A percentile compares a stretch with the other conserved stretches of the same genome.
Evolutionary conservation across 2,329 filamentous ascomycete species (phyloP).

Genomic region (Zymoseptoria tritici): DNA sequence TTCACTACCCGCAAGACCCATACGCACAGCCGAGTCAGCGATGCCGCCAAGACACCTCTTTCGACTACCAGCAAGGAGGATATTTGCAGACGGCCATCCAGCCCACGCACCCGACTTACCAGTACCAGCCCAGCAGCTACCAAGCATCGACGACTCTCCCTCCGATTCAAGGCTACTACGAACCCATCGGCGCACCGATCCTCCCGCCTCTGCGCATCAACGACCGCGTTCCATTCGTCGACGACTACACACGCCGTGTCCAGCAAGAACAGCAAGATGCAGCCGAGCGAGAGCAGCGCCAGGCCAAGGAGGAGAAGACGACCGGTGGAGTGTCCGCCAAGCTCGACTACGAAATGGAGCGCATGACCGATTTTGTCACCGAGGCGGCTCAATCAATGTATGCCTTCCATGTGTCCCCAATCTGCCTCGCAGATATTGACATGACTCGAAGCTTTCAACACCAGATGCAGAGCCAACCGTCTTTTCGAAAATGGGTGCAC

Average conservation of each 20-base stretch:
- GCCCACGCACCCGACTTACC: conserved; percentile 26
- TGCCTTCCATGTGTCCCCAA: conserved; percentile 48
- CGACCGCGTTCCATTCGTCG: conserved; percentile 32
- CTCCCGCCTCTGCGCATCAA: conserved; percentile 42
- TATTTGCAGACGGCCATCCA: conserved; percentile 35
- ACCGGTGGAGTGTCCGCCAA: conserved; percentile 84
- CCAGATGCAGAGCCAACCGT: conserved; percentile 54
- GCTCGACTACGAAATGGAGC: conserved; percentile 92
- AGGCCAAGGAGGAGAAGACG: conserved; percentile 56
- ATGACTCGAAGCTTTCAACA: conserved; percentile 56
- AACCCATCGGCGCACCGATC: conserved; percentile 37
- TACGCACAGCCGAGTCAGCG: conserved; percentile 33
- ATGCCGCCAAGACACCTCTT: conserved; percentile 36
- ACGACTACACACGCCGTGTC: conserved; percentile 31
- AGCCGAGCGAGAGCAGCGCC: conserved; percentile 30
- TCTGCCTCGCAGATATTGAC: conserved; percentile 57
- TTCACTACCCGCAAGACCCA: conserved; percentile 40
- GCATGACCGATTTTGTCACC: conserved; percentile 91
- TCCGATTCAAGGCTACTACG: conserved; percentile 36
- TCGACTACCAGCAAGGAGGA: conserved; percentile 40
- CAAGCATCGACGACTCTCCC: conserved; percentile 26
- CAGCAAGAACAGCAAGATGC: conserved; percentile 31
- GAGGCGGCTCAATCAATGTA: conserved; percentile 76
- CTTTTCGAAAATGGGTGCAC: conserved; percentile 85
- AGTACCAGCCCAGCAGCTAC: conserved; percentile 25